Base-by-base conservation (phyloP, 176 grass and related monocot genomes). In the Metroxylon sagu region DNA sequence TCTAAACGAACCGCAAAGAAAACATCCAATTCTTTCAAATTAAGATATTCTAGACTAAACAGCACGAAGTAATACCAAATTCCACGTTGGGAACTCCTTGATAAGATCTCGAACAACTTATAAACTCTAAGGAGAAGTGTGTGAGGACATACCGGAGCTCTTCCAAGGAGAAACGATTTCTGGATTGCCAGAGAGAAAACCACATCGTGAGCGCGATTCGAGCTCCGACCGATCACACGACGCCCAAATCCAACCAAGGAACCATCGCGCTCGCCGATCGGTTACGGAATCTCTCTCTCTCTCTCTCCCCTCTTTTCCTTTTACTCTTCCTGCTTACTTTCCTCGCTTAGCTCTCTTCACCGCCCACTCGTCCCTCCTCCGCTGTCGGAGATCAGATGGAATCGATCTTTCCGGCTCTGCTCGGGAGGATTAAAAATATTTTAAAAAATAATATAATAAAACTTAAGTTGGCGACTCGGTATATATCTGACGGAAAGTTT, bases 111-210 rank as follows among this genome's bases (percentile, higher is more conserved):
- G 43, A 25, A 48, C 53, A 53, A 68, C 49, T 19, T 51, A 58
- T 29, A 53, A 77, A 25, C 79, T 59, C 61, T 67, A 82, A 66
- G 18, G 43, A 67, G 19, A 18, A 29, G 28, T 15, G 21, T 14
- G 0, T 35, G 52, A 43, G 2, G 25, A 76, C 87, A 56, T 65
- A 98, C 93, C 87, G 88, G 73, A 98, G 93, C 68, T 98, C 88
- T 43, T 92, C 93, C 31, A 98, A 60, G 52, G 93, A 98, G 71
- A 98, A 98, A 28, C 93, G 84, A 65, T 89, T 98, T 73, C 88
- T 82, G 48, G 79, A 30, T 76, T 84, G 93, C 88, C 84, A 98
- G 70, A 98, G 89, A 1, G 49, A 30, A 67, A 88, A 72, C 93
- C 93, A 98, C 93, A 91, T 92, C 82, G 64, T 80, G 58, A 64